Evolutionary conservation across 2,329 filamentous ascomycete species (phyloP).

Genomic region (Penicillium sumatraense): DNA sequence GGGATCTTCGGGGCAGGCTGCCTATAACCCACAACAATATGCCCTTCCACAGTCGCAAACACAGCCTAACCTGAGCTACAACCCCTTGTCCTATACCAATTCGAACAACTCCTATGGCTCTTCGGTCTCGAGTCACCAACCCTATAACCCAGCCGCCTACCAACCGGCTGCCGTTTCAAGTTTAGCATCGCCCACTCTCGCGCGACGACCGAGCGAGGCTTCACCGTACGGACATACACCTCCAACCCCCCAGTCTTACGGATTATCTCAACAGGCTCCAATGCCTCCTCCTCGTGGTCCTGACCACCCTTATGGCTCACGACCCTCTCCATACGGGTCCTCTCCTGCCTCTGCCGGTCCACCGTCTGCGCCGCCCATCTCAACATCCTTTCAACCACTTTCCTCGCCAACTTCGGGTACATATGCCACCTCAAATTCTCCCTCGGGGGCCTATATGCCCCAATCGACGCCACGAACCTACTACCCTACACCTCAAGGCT

Average conservation of each 20-base stretch:
- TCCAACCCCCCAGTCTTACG: slow-evolving; percentile 39
- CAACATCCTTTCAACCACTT: slow-evolving; percentile 34
- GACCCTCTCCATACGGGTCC: slow-evolving; percentile 37
- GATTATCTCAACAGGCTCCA: slow-evolving; percentile 38
- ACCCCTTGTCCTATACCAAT: slow-evolving; percentile 66
- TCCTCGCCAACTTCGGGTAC: slow-evolving; percentile 24
- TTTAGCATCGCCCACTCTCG: slow-evolving; percentile 37
- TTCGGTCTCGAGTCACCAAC: slow-evolving; percentile 40
- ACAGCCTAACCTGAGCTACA: slow-evolving; percentile 63
- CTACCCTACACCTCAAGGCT: slow-evolving; percentile 25
- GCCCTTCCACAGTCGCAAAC: slow-evolving; percentile 52
- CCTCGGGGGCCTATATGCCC: slow-evolving; percentile 18
- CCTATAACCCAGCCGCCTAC: slow-evolving; percentile 58
- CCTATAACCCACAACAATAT: slow-evolving; percentile 69
- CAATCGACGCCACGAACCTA: slow-evolving; percentile 29
- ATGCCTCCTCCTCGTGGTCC: slow-evolving; percentile 44
- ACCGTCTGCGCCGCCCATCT: slow-evolving; percentile 27
- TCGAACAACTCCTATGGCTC: slow-evolving; percentile 32
- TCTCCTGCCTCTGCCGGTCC: slow-evolving; percentile 28
- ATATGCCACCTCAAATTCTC: slow-evolving; percentile 31
- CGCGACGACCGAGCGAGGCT: slow-evolving; percentile 36
- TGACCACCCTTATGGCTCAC: slow-evolving; percentile 44
- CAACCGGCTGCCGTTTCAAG: slow-evolving; percentile 39
- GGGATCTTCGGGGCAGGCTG: slow-evolving; percentile 49
- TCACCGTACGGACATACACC: slow-evolving; percentile 32